These are phyloP conservation scores for Leccinum variicolor DNA, from an alignment of 768 basidiomycete species.

Conservation along the genomic window DNA sequence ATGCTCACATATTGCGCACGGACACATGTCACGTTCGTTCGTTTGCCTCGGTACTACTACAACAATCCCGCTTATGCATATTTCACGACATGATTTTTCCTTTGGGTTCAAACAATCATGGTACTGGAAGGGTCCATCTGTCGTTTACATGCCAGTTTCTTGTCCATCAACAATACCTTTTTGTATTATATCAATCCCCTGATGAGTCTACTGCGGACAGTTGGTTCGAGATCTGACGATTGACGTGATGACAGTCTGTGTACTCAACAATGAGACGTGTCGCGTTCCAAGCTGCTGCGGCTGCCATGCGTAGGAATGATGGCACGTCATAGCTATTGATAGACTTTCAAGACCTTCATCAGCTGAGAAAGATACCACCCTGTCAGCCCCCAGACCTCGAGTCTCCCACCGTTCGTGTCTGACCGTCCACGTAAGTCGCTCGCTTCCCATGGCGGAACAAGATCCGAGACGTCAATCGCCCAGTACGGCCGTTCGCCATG, in stretches of 20 bases:
- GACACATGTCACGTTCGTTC: slow-evolving; percentile 12
- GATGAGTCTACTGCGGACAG: neutral
- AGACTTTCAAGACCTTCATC: slow-evolving; percentile 52
- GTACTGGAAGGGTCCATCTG: slow-evolving; percentile 11
- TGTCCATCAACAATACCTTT: slow-evolving; percentile 14
- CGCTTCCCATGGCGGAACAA: slow-evolving; percentile 32
- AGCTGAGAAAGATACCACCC: slow-evolving; percentile 75
- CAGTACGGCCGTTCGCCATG: slow-evolving; percentile 55
- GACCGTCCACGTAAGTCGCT: slow-evolving; percentile 36
- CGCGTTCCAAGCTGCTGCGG: slow-evolving; percentile 18
- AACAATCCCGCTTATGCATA: slow-evolving; percentile 17
- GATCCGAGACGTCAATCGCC: slow-evolving; percentile 64
- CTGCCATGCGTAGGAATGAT: too few relatives aligned
- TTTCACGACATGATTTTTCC: slow-evolving; percentile 9
- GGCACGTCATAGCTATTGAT: slow-evolving; percentile 29
- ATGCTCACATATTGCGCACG: slow-evolving; percentile 25
- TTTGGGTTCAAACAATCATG: slow-evolving; percentile 13
- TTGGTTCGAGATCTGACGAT: neutral
- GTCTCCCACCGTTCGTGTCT: slow-evolving; percentile 42
- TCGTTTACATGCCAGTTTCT: slow-evolving; percentile 16
- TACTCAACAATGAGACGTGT: neutral
- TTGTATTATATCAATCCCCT: slow-evolving; percentile 26
- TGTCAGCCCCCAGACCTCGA: slow-evolving; percentile 83
- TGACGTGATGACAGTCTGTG: neutral
- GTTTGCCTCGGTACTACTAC: slow-evolving; percentile 7